These are phyloP conservation scores for Backusella circina DNA, from an alignment of 192 early-diverging fungal species.

Conservation along the genomic window DNA sequence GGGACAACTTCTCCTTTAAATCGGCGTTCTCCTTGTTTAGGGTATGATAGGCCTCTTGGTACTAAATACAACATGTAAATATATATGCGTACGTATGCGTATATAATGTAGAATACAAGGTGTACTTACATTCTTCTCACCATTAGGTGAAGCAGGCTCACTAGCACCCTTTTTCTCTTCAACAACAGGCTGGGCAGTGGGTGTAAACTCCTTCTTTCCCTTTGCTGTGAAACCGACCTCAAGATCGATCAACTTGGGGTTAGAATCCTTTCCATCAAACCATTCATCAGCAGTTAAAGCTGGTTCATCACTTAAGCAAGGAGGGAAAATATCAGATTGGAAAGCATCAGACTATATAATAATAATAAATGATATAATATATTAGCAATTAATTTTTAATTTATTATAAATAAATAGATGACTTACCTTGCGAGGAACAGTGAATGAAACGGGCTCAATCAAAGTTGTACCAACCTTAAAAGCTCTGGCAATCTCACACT, in stretches of 20 bases:
- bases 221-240: slow-evolving; percentile 68
- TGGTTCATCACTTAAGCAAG: slow-evolving; percentile 73
- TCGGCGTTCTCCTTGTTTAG: slow-evolving; percentile 82
- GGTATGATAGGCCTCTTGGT: slow-evolving; percentile 72
- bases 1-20: slow-evolving; percentile 67
- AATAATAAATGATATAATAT: neutral
- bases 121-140: slow-evolving; percentile 51
- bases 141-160: slow-evolving; percentile 31
- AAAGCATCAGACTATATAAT: slow-evolving; percentile 83
- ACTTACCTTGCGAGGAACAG: slow-evolving; percentile 87
- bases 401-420: neutral
- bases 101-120: neutral
- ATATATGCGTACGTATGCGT: neutral
- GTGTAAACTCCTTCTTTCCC: slow-evolving; percentile 76
- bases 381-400: neutral
- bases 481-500: slow-evolving; percentile 89
- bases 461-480: slow-evolving; percentile 89
- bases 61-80: slow-evolving; percentile 27
- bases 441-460: slow-evolving; percentile 96
- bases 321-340: slow-evolving; percentile 95
- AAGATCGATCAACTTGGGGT: slow-evolving; percentile 74
- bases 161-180: slow-evolving; percentile 24
- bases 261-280: slow-evolving; percentile 80
- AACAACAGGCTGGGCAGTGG: slow-evolving; percentile 57
- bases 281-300: slow-evolving; percentile 90